Percentiles rank a stretch among this genome's conserved stretches.
Conservation (phyloP, 306 rosid genomes). For the Notholithocarpus densiflorus region DNA sequence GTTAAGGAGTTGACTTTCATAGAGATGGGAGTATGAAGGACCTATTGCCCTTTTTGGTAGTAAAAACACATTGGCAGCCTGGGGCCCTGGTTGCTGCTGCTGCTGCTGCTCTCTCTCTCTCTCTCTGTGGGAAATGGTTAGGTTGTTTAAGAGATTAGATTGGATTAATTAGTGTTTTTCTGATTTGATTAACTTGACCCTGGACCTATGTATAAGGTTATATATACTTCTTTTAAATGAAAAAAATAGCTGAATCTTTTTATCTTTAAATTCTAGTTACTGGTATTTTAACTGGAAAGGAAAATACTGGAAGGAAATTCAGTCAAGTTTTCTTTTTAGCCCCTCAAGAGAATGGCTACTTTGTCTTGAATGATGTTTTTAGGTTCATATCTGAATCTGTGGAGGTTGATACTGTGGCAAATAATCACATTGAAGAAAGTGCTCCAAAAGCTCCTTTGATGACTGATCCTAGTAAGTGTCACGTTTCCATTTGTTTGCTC, state of each 20-base stretch:
- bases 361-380: too few relatives aligned
- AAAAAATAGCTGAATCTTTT: neutral
- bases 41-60: neutral
- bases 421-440: too few relatives aligned
- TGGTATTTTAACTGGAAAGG: too few relatives aligned
- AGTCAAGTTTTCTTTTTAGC: too few relatives aligned
- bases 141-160: neutral
- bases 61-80: neutral
- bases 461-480: too few relatives aligned
- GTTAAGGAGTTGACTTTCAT: neutral
- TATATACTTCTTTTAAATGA: neutral
- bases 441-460: too few relatives aligned
- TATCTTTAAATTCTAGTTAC: neutral
- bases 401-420: too few relatives aligned
- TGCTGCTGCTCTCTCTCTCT: too few relatives aligned
- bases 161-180: neutral
- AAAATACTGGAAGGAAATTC: too few relatives aligned
- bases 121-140: neutral
- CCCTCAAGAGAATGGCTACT: too few relatives aligned
- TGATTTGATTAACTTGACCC: neutral
- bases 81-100: neutral
- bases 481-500: too few relatives aligned
- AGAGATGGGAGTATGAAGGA: neutral
- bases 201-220: neutral
- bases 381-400: too few relatives aligned